Evolutionary conservation across 306 rosid species (phyloP).

Genomic region (Ormosia semicastrata): DNA sequence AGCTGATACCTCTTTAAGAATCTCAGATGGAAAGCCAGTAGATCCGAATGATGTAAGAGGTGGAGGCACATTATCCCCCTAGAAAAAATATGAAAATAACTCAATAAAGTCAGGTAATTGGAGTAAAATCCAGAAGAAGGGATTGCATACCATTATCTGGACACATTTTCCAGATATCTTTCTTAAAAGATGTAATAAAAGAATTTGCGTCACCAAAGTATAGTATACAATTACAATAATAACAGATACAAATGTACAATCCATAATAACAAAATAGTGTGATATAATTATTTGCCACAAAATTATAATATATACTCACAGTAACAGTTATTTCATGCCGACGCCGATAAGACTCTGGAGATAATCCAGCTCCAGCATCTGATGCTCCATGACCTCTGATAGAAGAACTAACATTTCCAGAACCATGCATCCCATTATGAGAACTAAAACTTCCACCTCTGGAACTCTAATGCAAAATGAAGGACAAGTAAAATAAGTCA

Average conservation of each 20-base stretch:
- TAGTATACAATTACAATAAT: constrained; percentile 36
- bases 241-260: not conserved
- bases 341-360: constrained; percentile 74
- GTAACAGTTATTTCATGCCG: constrained; percentile 81
- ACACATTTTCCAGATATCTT: not conserved
- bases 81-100: not conserved
- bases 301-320: constrained; percentile 50
- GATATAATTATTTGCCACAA: not conserved
- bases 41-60: constrained; percentile 75
- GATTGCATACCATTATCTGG: not conserved
- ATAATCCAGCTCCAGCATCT: constrained; percentile 69
- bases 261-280: not conserved
- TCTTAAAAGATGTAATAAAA: not conserved
- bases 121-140: constrained; percentile 4
- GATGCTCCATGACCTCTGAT: constrained; percentile 47
- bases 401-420: constrained; percentile 54
- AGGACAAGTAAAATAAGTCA: not conserved
- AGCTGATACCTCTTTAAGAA: constrained; percentile 88
- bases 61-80: constrained; percentile 92
- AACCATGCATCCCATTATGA: constrained; percentile 40
- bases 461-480: constrained; percentile 51
- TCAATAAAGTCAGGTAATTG: not conserved
- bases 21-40: constrained; percentile 84
- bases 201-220: not conserved
- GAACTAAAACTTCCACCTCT: constrained; percentile 50